These are phyloP conservation scores for Cutaneotrichosporon sp. DNA, from an alignment of 1,284 basidiomycete species.

Conservation along the genomic window DNA sequence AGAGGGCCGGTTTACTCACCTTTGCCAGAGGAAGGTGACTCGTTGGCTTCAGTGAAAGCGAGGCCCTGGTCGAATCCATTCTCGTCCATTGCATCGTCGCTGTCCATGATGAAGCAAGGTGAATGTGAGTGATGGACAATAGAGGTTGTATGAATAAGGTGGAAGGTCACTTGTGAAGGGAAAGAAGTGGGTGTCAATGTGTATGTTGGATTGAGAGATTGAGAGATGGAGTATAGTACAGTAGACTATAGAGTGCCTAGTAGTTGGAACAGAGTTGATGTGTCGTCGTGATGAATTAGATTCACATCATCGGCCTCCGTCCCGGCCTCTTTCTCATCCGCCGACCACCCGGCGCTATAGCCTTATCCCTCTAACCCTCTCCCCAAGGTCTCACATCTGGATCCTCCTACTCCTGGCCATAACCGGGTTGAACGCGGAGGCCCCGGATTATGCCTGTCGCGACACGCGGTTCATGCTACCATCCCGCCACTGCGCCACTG, in stretches of 20 bases:
- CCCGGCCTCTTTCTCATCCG: neutral
- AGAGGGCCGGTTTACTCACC: constrained; percentile 7
- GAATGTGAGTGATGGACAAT: neutral
- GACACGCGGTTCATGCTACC: too few relatives aligned
- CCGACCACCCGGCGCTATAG: too few relatives aligned
- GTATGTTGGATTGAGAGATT: neutral
- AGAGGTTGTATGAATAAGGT: neutral
- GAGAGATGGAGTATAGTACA: neutral
- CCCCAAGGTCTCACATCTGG: too few relatives aligned
- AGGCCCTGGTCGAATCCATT: neutral
- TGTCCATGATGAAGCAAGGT: constrained; percentile 11
- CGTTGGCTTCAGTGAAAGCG: constrained; percentile 6
- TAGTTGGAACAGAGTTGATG: neutral
- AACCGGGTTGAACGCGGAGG: too few relatives aligned
- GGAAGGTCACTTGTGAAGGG: neutral
- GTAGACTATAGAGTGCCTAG: neutral
- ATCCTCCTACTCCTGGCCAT: too few relatives aligned
- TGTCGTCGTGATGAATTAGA: neutral
- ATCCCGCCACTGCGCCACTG: too few relatives aligned
- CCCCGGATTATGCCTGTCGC: too few relatives aligned
- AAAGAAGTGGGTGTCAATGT: neutral
- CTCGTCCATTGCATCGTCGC: constrained; percentile 20
- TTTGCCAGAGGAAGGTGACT: constrained; percentile 19
- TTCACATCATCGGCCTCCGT: constrained; percentile 3
- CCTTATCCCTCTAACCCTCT: too few relatives aligned